These are phyloP conservation scores for Tylopilus felleus DNA, from an alignment of 768 basidiomycete genomes.

Conservation along the genomic window DNA sequence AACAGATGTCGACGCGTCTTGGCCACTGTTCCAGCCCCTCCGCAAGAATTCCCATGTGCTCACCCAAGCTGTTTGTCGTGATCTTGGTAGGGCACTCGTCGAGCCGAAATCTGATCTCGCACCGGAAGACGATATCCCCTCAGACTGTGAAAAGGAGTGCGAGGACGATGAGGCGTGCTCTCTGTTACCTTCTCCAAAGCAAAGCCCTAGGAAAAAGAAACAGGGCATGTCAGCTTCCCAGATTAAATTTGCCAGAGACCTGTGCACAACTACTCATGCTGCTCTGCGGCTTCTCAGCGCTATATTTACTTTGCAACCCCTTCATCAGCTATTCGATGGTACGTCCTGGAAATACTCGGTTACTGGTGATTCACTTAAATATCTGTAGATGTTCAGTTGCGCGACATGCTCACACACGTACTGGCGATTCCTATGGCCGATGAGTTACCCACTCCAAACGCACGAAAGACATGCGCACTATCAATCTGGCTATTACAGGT, in stretches of 20 bases:
- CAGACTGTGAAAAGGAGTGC: constrained; percentile 22
- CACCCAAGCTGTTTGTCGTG: constrained; percentile 59
- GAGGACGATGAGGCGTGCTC: constrained; percentile 28
- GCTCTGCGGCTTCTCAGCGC: constrained; percentile 64
- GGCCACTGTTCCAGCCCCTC: constrained; percentile 72
- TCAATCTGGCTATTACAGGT: constrained; percentile 71
- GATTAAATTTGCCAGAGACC: constrained; percentile 74
- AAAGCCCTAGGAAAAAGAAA: constrained; percentile 54
- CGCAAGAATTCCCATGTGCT: constrained; percentile 51
- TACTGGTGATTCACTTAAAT: constrained; percentile 4
- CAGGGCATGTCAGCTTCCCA: constrained; percentile 74
- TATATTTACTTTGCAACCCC: constrained; percentile 56
- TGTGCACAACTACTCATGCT: constrained; percentile 69
- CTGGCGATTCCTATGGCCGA: constrained; percentile 71
- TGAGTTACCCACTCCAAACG: constrained; percentile 73
- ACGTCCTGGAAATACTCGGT: constrained; percentile 14
- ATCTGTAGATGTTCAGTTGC: constrained; percentile 53
- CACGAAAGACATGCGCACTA: constrained; percentile 81
- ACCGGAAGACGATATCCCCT: constrained; percentile 22
- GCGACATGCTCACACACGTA: constrained; percentile 56
- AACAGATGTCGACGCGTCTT: constrained; percentile 57
- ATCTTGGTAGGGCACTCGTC: constrained; percentile 61
- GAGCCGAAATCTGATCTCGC: constrained; percentile 42
- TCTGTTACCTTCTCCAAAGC: constrained; percentile 64
- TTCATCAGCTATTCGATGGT: constrained; percentile 65